Conservation (phyloP, 2,329 filamentous ascomycete species). For the Nemania sp. region DNA sequence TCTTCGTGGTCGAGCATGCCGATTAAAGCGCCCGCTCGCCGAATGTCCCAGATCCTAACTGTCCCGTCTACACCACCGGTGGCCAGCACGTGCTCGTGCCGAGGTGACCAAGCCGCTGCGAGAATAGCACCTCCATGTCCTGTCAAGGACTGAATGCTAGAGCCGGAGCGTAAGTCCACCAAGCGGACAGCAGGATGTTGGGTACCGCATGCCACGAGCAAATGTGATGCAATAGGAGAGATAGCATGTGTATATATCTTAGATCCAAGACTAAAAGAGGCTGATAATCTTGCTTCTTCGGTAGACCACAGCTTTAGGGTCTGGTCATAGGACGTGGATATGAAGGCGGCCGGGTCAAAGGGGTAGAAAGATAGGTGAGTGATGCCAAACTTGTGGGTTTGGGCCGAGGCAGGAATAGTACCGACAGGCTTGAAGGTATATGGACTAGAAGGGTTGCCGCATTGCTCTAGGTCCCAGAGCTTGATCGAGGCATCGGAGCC, state of each 20-base stretch:
- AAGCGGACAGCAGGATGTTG: slow-evolving; percentile 87
- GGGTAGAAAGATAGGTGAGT: slow-evolving; percentile 83
- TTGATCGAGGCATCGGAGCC: slow-evolving; percentile 87
- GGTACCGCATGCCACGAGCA: slow-evolving; percentile 89
- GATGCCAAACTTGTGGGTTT: slow-evolving; percentile 75
- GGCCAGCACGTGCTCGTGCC: slow-evolving; percentile 81
- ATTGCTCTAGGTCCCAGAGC: slow-evolving; percentile 85
- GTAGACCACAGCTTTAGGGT: slow-evolving; percentile 81
- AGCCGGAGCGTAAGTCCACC: slow-evolving; percentile 85
- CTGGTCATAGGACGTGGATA: slow-evolving; percentile 83
- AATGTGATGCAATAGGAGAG: slow-evolving; percentile 76
- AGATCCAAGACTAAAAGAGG: slow-evolving; percentile 74
- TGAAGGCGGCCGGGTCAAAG: slow-evolving; percentile 79
- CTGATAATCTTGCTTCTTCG: slow-evolving; percentile 68
- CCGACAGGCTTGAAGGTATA: slow-evolving; percentile 68
- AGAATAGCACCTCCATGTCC: slow-evolving; percentile 76
- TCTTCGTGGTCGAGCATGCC: slow-evolving; percentile 88
- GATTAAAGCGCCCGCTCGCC: slow-evolving; percentile 80
- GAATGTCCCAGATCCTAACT: slow-evolving; percentile 87
- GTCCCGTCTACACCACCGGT: slow-evolving; percentile 88
- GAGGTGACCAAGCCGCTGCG: slow-evolving; percentile 83
- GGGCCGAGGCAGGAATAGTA: slow-evolving; percentile 60
- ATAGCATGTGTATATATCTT: slow-evolving; percentile 82
- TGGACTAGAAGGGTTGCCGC: slow-evolving; percentile 57
- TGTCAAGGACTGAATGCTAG: slow-evolving; percentile 77